Percentiles rank a stretch among this genome's conserved stretches.
Conservation (phyloP, 306 rosid species). For the apple (Malus domestica) region ASM211411v1 NC_041790.1:19741001-19741500, state of each 20-base stretch:
- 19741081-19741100: conserved; percentile 69
- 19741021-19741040: conserved; percentile 62
- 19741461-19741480: conserved; percentile 19
- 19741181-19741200: too few relatives aligned
- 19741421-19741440: not conserved
- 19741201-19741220: too few relatives aligned
- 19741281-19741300: too few relatives aligned
- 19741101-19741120: conserved; percentile 65
- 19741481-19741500: conserved; percentile 34
- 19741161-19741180: not conserved
- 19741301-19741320: too few relatives aligned
- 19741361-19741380: not conserved
- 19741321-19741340: too few relatives aligned
- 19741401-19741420: too few relatives aligned
- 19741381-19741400: not conserved
- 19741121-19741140: conserved; percentile 14
- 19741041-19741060: conserved; percentile 59
- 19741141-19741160: not conserved
- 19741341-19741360: too few relatives aligned
- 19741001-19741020: conserved; percentile 76
- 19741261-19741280: too few relatives aligned
- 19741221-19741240: too few relatives aligned
- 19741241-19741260: too few relatives aligned
- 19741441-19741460: conserved; percentile 31
- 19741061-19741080: conserved; percentile 45